A percentile compares a stretch with the other conserved stretches of the same genome.
phyloP scores from a whole-genome alignment of 768 basidiomycete species.

The Leucosporidium scottii region DNA sequence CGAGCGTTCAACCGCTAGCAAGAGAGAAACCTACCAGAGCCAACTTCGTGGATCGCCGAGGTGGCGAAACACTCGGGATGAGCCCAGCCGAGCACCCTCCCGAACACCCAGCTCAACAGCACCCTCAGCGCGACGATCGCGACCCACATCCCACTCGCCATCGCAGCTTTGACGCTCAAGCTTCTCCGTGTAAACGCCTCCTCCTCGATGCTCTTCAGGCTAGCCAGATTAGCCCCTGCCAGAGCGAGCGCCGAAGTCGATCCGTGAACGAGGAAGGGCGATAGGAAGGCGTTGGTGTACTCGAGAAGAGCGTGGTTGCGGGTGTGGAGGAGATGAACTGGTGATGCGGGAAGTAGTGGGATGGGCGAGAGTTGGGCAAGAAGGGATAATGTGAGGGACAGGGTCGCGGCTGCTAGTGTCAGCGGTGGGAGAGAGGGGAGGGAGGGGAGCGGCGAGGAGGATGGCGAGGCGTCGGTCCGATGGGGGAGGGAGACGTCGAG shows the following conservation, averaged over 20 bases:
- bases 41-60: slow-evolving; percentile 20
- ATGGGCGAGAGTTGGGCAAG: not conserved
- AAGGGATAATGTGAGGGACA: slow-evolving; percentile 2
- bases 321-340: slow-evolving; percentile 3
- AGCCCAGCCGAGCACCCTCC: slow-evolving; percentile 18
- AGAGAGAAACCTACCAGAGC: slow-evolving; percentile 2
- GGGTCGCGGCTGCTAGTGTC: not conserved
- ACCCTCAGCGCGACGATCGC: slow-evolving; percentile 12
- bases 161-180: not conserved
- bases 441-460: not conserved
- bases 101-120: slow-evolving; percentile 6
- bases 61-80: slow-evolving; percentile 17
- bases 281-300: slow-evolving; percentile 4
- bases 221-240: not conserved
- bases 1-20: too few relatives aligned
- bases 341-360: slow-evolving; percentile 12
- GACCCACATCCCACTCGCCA: not conserved
- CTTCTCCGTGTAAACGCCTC: not conserved
- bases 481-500: not conserved
- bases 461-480: not conserved
- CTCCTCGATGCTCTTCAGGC: not conserved
- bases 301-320: not conserved
- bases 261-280: slow-evolving; percentile 9
- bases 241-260: not conserved
- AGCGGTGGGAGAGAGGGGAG: not conserved